Conservation (phyloP, 495 filamentous ascomycete genomes). For the Rostrohypoxylon terebratum region DNA sequence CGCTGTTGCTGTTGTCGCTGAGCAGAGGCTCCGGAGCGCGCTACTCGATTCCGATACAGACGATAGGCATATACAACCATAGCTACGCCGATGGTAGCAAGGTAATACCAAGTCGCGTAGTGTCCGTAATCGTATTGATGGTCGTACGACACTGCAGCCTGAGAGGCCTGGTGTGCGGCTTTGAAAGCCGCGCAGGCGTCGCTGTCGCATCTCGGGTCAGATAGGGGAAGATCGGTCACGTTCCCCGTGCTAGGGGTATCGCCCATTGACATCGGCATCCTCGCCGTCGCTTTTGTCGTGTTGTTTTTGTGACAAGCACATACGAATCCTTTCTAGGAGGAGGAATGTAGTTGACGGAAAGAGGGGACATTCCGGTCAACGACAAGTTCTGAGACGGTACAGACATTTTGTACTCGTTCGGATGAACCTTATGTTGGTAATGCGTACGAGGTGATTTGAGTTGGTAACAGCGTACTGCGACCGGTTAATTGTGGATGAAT, state of each 20-base stretch:
- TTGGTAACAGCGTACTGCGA: background rate
- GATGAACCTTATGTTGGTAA: slow-evolving; percentile 11
- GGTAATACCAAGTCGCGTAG: slow-evolving; percentile 52
- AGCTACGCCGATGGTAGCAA: slow-evolving; percentile 47
- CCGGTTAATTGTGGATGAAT: slow-evolving; percentile 42
- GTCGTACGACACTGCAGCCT: slow-evolving; percentile 47
- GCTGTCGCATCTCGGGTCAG: slow-evolving; percentile 51
- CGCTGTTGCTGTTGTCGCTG: background rate
- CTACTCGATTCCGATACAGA: slow-evolving; percentile 28
- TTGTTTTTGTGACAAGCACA: background rate
- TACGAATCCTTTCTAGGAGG: background rate
- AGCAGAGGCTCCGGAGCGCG: background rate
- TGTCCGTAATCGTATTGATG: slow-evolving; percentile 53
- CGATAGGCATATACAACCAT: slow-evolving; percentile 41
- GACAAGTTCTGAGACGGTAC: background rate
- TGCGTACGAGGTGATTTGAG: slow-evolving; percentile 10
- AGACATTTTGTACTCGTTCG: slow-evolving; percentile 26
- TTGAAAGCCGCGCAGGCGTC: slow-evolving; percentile 53
- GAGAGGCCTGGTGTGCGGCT: slow-evolving; percentile 48
- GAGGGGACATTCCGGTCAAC: background rate
- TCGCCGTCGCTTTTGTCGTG: slow-evolving; percentile 11
- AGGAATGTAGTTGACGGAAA: background rate
- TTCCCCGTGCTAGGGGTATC: slow-evolving; percentile 33
- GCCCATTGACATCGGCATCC: slow-evolving; percentile 35
- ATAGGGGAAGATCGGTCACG: slow-evolving; percentile 49